Evolutionary conservation across 768 basidiomycete genomes (phyloP).

Genomic region (Lactarius hengduanensis): DNA sequence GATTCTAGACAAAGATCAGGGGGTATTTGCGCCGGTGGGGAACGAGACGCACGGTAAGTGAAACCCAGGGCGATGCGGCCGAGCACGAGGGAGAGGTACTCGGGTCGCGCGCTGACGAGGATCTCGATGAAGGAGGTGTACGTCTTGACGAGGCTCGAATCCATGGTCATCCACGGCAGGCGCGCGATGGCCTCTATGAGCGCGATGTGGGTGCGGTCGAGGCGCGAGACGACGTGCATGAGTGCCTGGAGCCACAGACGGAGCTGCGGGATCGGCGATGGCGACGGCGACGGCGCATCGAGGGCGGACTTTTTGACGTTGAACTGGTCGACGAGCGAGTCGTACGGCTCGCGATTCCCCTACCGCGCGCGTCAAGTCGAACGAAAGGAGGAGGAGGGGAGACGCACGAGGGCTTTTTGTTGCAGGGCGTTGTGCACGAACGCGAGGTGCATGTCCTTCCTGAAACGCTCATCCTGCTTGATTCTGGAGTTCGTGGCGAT

Average conservation of each 20-base stretch:
- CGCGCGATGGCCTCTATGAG: conserved; percentile 85
- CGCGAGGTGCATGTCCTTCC: conserved; percentile 80
- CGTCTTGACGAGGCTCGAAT: conserved; percentile 77
- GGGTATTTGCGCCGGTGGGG: not conserved
- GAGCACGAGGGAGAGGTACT: conserved; percentile 85
- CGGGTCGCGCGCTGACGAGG: conserved; percentile 86
- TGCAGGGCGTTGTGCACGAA: conserved; percentile 81
- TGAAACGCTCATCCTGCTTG: conserved; percentile 71
- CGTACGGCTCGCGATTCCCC: conserved; percentile 75
- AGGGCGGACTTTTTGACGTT: conserved; percentile 46
- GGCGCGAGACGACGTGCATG: conserved; percentile 86
- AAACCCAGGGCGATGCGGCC: conserved; percentile 81
- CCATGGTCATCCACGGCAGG: conserved; percentile 93
- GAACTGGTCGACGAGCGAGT: conserved; percentile 90
- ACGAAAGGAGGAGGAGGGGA: conserved; percentile 14
- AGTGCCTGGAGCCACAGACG: conserved; percentile 83
- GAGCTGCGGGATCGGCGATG: conserved; percentile 51
- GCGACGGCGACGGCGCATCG: conserved; percentile 31
- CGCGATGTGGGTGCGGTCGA: conserved; percentile 75
- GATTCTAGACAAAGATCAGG: conserved; percentile 50
- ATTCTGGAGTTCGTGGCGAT: conserved; percentile 79
- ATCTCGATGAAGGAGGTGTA: conserved; percentile 90
- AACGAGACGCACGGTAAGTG: conserved; percentile 71
- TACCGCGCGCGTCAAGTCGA: conserved; percentile 35
- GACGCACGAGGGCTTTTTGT: conserved; percentile 65